Percentiles rank a stretch among this genome's conserved stretches.
Conservation (phyloP, 1,139 yeast species). For the Candida sojae region DNA sequence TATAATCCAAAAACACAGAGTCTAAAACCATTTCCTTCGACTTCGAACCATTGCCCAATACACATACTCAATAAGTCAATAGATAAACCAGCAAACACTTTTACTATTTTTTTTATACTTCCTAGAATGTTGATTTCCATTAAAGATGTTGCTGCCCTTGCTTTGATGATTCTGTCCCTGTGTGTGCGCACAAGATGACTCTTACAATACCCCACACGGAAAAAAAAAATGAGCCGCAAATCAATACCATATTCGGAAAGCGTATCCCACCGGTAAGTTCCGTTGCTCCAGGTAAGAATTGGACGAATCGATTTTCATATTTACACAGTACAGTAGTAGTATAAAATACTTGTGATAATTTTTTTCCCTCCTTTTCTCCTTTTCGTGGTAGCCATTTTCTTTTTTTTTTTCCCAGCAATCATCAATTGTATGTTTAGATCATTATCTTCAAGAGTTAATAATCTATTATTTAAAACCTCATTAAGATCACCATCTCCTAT, state of each 20-base stretch:
- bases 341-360: no score
- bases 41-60: no score
- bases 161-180: not conserved
- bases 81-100: no score
- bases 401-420: not conserved
- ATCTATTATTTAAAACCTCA: not conserved
- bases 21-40: no score
- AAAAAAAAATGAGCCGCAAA: not conserved
- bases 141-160: no score
- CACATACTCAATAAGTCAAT: no score
- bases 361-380: not conserved
- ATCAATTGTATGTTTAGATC: slow-evolving; percentile 2
- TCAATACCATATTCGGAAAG: not conserved
- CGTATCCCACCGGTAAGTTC: slow-evolving; percentile 3
- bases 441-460: not conserved
- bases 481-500: slow-evolving; percentile 5
- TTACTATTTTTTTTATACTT: no score
- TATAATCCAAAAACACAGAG: no score
- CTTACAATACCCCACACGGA: not conserved
- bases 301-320: not conserved
- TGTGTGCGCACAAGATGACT: not conserved
- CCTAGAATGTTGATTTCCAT: no score
- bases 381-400: not conserved
- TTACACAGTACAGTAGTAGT: no score
- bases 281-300: slow-evolving; percentile 3